These are phyloP conservation scores for Ballota nigra DNA, from an alignment of 257 asterid species.

Conservation along the genomic window DNA sequence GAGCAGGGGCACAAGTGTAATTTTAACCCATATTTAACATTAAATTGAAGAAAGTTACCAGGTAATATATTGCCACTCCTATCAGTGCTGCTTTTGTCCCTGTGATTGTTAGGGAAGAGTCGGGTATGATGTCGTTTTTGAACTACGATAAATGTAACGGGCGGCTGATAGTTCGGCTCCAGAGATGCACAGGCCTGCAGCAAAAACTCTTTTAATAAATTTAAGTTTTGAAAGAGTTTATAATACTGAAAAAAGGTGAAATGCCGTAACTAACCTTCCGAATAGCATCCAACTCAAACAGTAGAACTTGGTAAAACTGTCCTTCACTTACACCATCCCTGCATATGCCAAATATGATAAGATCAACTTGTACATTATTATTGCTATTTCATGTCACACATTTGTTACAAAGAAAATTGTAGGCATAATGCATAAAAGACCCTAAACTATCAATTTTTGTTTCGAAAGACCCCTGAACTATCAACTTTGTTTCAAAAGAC, in stretches of 20 bases:
- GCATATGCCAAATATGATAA: too few relatives aligned
- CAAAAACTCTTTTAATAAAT: too few relatives aligned
- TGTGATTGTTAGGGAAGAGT: slow-evolving; percentile 84
- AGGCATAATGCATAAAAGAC: too few relatives aligned
- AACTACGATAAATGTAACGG: slow-evolving; percentile 91
- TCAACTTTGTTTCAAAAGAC: too few relatives aligned
- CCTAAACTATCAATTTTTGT: too few relatives aligned
- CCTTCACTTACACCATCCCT: slow-evolving; percentile 99
- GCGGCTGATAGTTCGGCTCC: slow-evolving; percentile 97
- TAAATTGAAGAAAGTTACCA: slow-evolving; percentile 37
- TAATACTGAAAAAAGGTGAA: background rate
- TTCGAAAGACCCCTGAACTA: too few relatives aligned
- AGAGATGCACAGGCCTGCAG: slow-evolving; percentile 92
- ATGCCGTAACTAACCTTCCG: slow-evolving; percentile 55
- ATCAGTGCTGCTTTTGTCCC: slow-evolving; percentile 86
- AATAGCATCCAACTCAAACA: slow-evolving; percentile 92
- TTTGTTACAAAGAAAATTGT: background rate
- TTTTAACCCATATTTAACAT: background rate
- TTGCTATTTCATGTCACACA: background rate
- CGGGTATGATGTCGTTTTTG: slow-evolving; percentile 96
- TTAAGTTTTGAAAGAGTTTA: background rate
- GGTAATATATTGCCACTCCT: slow-evolving; percentile 93
- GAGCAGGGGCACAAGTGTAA: background rate
- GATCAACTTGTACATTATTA: too few relatives aligned
- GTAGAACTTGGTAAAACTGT: slow-evolving; percentile 87